Base-by-base conservation (phyloP, 768 basidiomycete genomes). In the Tephrocybe sp. region DNA sequence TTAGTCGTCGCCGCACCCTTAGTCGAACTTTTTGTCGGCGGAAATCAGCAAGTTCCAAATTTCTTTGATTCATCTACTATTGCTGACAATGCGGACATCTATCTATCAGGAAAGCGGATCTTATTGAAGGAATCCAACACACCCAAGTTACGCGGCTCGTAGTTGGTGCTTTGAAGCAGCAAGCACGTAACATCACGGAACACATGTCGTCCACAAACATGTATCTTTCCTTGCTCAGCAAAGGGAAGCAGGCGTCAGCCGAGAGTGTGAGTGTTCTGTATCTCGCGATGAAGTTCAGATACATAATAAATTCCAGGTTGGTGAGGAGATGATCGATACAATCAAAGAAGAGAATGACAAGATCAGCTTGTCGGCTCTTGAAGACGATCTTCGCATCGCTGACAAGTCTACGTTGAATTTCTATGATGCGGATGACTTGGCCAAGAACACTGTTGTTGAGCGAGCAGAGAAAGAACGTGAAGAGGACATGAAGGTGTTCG, bases 181-280 rank as follows among this genome's bases (percentile, higher is more conserved):
- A 44, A 44, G 43, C 43, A n/a, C 43, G 43, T 12, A 32, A 44
- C 18, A 44, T 44, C 43, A 44, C 43, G 11, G 43, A 44, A 28
- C 27, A 44, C 13, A 44, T 44, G 43, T 44, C 43, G 15, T 32
- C 43, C 1, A 44, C 30, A 11, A 44, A 31, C 28, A 44, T 44
- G 28, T 44, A 19, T 30, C 43, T 44, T 44, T 44, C 43, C 5
- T 8, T 44, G 28, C 28, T 44, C 3, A 31, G 32, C 18, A 44
- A 44, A 21, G 43, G 43, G 16, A 44, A 44, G 21, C 16, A 44
- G 19, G 43, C 31, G 3, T 11, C 31, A 9, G 43, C 43, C 13
- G 28, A 44, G 5, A 26, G 12, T 32, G 43, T 44, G 13, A 8
- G 43, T 44, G 2, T 13, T 31, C 16, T 19, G n/a, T 15, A 9